These are phyloP conservation scores for Fraxinus sp. DNA, from an alignment of 305 asterid genomes.

Conservation along the genomic window DNA sequence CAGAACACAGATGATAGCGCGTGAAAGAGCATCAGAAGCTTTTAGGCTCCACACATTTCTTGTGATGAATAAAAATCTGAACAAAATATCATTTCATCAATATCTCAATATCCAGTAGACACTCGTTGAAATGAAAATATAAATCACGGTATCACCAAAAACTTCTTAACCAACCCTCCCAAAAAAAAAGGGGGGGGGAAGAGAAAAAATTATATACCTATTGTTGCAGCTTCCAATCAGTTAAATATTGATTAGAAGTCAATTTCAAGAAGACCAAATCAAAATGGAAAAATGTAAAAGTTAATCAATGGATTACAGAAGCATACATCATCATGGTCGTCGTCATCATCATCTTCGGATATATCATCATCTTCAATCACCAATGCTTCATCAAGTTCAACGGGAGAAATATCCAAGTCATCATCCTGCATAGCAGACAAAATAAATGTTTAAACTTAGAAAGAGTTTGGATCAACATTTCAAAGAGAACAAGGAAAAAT, in stretches of 20 bases:
- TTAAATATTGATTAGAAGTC: not conserved
- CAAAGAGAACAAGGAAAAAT: not conserved
- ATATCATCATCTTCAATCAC: conserved; percentile 96
- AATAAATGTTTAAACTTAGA: not conserved
- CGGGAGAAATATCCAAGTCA: conserved; percentile 80
- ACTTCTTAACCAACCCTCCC: not conserved
- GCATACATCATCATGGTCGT: conserved; percentile 80
- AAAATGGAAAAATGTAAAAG: not conserved
- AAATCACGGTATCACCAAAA: not conserved
- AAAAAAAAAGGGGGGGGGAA: not conserved
- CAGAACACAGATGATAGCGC: not conserved
- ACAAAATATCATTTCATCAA: not conserved
- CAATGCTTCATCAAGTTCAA: conserved; percentile 83
- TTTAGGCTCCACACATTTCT: not conserved
- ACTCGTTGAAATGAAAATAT: not conserved
- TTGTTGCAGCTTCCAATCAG: not conserved
- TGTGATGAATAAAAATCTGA: not conserved
- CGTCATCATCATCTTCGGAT: conserved; percentile 90
- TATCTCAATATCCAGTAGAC: not conserved
- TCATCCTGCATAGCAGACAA: conserved; percentile 64
- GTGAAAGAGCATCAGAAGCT: not conserved
- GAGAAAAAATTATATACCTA: not conserved
- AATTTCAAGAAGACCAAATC: not conserved
- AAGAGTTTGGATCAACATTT: not conserved
- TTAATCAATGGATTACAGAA: conserved; percentile 8